phyloP scores from a whole-genome alignment of 768 basidiomycete species.

The Trametes meyenii region DNA sequence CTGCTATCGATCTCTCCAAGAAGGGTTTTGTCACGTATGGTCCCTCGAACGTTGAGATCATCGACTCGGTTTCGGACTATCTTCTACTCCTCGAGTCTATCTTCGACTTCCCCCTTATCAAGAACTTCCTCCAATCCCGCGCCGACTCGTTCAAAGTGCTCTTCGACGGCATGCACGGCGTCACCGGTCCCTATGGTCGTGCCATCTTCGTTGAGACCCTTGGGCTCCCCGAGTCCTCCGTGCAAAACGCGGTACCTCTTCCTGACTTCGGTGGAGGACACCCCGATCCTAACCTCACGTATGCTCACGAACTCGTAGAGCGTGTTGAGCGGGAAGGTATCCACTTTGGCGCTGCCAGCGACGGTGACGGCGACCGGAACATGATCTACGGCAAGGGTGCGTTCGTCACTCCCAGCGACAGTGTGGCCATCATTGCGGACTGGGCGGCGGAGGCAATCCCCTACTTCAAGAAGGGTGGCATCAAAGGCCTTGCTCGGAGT shows the following conservation, averaged over 20 bases:
- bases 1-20: constrained; percentile 80
- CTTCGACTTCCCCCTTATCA: constrained; percentile 95
- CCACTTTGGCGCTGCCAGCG: constrained; percentile 93
- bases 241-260: constrained; percentile 89
- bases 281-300: constrained; percentile 98
- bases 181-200: constrained; percentile 94
- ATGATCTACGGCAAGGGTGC: constrained; percentile 99
- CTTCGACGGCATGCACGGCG: constrained; percentile 95
- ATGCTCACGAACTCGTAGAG: constrained; percentile 92
- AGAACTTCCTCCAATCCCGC: constrained; percentile 78
- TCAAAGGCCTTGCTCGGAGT: constrained; percentile 93
- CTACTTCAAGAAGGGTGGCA: constrained; percentile 87
- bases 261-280: constrained; percentile 98
- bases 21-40: constrained; percentile 81
- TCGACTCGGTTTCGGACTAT: constrained; percentile 94
- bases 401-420: constrained; percentile 97
- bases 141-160: constrained; percentile 76
- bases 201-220: constrained; percentile 86
- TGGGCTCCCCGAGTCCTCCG: constrained; percentile 73
- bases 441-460: constrained; percentile 88
- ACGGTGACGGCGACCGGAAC: constrained; percentile 98
- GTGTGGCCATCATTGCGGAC: constrained; percentile 97
- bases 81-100: constrained; percentile 79
- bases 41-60: constrained; percentile 82
- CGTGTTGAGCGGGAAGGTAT: constrained; percentile 86